Evolutionary conservation across 371 early-diverging fungal species (phyloP).

Genomic region (Quaeritorhiza haematococci): DNA sequence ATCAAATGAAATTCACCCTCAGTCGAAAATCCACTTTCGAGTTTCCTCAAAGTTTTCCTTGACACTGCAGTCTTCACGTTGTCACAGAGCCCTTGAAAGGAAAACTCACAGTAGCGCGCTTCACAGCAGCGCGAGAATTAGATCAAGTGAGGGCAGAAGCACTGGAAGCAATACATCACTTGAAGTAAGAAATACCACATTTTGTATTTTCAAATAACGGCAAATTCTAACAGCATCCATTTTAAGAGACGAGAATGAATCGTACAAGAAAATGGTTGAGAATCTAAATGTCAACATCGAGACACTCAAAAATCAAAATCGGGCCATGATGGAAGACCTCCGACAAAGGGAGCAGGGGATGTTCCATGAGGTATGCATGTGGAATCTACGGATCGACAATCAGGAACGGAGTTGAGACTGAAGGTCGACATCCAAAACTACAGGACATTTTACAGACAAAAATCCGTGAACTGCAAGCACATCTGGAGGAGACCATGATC

Average conservation of each 20-base stretch:
- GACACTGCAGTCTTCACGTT: background rate
- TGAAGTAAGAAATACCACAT: constrained; percentile 13
- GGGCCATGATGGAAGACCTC: too few relatives aligned
- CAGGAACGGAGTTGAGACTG: background rate
- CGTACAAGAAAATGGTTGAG: constrained; percentile 2
- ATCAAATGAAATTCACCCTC: background rate
- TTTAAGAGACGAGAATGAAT: constrained; percentile 3
- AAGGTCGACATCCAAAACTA: too few relatives aligned
- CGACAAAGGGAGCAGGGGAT: too few relatives aligned
- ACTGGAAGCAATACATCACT: background rate
- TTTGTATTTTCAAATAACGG: too few relatives aligned
- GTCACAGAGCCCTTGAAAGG: constrained; percentile 23
- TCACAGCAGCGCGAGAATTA: constrained; percentile 29
- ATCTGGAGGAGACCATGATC: too few relatives aligned
- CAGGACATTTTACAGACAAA: too few relatives aligned
- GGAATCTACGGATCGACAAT: too few relatives aligned
- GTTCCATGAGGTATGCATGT: too few relatives aligned
- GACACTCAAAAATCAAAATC: too few relatives aligned
- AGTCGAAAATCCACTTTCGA: background rate
- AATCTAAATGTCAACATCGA: too few relatives aligned
- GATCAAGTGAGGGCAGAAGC: constrained; percentile 13
- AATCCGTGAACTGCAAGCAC: too few relatives aligned
- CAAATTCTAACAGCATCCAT: too few relatives aligned
- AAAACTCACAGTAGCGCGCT: constrained; percentile 23
- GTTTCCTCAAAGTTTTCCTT: background rate